A percentile compares a stretch with the other conserved stretches of the same genome.
Evolutionary conservation across 2,329 filamentous ascomycete species (phyloP).

Genomic region (Penicillium decumbens): DNA sequence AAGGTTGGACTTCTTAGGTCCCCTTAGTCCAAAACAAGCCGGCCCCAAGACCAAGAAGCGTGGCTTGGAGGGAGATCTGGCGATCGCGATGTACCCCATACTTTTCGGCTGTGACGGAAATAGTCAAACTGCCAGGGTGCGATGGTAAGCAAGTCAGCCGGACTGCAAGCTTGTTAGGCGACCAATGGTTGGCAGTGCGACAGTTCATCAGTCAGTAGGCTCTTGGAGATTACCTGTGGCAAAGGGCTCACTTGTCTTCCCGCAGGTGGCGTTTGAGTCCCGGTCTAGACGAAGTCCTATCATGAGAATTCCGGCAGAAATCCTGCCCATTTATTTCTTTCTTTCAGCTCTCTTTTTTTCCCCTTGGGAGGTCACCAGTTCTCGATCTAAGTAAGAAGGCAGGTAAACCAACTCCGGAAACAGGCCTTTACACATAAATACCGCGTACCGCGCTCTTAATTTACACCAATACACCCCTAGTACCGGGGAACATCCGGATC

Average conservation of each 20-base stretch:
- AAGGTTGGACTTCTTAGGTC: not conserved
- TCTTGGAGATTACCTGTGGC: conserved; percentile 3
- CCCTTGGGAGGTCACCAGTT: conserved; percentile 15
- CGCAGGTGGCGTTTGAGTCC: not conserved
- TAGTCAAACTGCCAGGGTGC: conserved; percentile 22
- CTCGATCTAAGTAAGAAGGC: not conserved
- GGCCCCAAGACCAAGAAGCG: conserved; percentile 8
- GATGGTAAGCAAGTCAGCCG: conserved; percentile 25
- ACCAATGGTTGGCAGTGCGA: conserved; percentile 20
- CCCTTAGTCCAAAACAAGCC: not conserved
- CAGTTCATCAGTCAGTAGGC: conserved; percentile 26
- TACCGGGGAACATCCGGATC: conserved; percentile 16
- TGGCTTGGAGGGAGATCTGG: conserved; percentile 9
- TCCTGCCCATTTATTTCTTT: not conserved
- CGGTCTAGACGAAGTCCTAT: not conserved
- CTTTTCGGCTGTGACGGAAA: conserved; percentile 27
- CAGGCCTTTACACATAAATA: conserved; percentile 25
- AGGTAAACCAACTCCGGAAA: conserved; percentile 19
- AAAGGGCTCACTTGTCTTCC: not conserved
- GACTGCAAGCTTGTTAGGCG: conserved; percentile 14
- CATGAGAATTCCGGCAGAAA: not conserved
- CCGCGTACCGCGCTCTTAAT: not conserved
- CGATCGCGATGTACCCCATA: conserved; percentile 11
- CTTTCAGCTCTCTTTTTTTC: not conserved
- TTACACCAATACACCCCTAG: not conserved